A percentile compares a stretch with the other conserved stretches of the same genome.
Evolutionary conservation across 176 grass and related monocot genomes (phyloP).

Genomic region (Triticum turgidum): DNA sequence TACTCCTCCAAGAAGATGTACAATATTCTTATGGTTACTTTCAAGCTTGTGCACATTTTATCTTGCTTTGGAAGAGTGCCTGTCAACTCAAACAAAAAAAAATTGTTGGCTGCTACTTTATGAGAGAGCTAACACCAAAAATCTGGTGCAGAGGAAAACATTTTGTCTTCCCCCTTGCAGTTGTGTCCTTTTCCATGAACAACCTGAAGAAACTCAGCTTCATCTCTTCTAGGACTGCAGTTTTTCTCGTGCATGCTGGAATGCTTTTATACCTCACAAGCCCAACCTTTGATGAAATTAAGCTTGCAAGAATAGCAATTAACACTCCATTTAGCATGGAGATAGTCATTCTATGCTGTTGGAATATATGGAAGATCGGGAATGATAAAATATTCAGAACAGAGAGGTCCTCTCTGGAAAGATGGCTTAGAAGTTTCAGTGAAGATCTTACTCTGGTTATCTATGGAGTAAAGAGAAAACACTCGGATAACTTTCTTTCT

Average conservation of each 20-base stretch:
- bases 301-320: background rate
- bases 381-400: background rate
- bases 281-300: too few relatives aligned
- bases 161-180: background rate
- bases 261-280: background rate
- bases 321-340: background rate
- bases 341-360: background rate
- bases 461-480: background rate
- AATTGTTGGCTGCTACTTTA: background rate
- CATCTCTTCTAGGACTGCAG: background rate
- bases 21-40: background rate
- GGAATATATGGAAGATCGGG: background rate
- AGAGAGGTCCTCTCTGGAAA: background rate
- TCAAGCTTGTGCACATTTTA: background rate
- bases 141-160: background rate
- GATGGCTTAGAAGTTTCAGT: background rate
- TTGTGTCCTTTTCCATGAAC: background rate
- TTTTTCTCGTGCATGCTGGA: background rate
- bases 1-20: background rate
- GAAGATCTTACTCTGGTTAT: background rate
- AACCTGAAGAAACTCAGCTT: background rate
- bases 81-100: background rate
- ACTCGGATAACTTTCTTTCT: background rate
- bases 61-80: background rate
- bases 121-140: background rate